These are phyloP conservation scores for Tetramitus jugosus DNA, from an alignment of 208 protist genomes.

Conservation along the genomic window DNA sequence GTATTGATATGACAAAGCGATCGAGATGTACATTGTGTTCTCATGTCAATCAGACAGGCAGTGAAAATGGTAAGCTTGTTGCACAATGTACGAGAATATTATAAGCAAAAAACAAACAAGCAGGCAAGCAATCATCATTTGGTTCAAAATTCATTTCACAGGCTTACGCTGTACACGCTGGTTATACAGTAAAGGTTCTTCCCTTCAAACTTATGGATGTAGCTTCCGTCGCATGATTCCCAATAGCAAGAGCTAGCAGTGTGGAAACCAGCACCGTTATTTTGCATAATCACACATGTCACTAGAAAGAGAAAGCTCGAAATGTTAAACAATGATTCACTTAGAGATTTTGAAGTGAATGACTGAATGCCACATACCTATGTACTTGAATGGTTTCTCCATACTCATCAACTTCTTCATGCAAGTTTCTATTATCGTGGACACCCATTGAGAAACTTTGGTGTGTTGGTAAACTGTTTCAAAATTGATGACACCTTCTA, in stretches of 20 bases:
- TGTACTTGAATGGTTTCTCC: constrained; percentile 55
- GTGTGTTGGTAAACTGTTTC: constrained; percentile 31
- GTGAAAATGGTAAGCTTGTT: too few species aligned
- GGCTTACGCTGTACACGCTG: neutral
- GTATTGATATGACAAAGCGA: neutral
- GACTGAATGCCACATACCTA: too few species aligned
- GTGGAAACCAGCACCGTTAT: constrained; percentile 64
- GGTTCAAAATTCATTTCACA: too few species aligned
- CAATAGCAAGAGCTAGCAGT: constrained; percentile 58
- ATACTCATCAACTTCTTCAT: constrained; percentile 35
- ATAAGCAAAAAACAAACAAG: too few species aligned
- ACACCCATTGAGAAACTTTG: constrained; percentile 34
- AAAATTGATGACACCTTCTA: constrained; percentile 30
- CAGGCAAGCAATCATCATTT: too few species aligned
- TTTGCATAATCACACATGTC: constrained; percentile 63
- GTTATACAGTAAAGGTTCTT: constrained; percentile 20
- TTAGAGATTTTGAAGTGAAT: constrained; percentile 20
- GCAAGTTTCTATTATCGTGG: constrained; percentile 34
- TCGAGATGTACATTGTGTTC: neutral
- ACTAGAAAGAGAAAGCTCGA: constrained; percentile 43
- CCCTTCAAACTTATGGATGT: constrained; percentile 18
- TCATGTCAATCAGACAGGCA: too few species aligned
- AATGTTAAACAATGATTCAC: neutral
- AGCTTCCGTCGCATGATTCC: constrained; percentile 40
- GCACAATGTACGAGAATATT: too few species aligned